Conservation (phyloP, 768 basidiomycete species). For the Sutorius australiensis region DNA sequence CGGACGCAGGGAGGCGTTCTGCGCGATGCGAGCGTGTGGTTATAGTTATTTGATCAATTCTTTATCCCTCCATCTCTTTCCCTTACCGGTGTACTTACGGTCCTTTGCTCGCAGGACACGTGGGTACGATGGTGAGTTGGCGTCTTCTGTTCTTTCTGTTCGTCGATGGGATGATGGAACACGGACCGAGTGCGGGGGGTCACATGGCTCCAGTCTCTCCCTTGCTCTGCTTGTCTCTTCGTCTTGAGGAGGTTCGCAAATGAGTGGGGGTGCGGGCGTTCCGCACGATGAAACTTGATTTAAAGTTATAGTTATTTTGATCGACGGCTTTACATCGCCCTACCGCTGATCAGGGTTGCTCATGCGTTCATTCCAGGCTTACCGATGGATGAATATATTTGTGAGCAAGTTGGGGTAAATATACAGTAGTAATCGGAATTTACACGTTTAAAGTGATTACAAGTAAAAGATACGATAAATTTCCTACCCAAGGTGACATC, state of each 20-base stretch:
- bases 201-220: constrained; percentile 22
- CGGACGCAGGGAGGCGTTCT: constrained; percentile 34
- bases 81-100: constrained; percentile 4
- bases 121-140: constrained; percentile 7
- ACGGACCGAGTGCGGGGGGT: constrained; percentile 23
- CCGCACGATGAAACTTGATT: constrained; percentile 16
- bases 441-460: background rate
- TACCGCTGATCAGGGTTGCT: background rate
- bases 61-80: too few relatives aligned
- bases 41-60: constrained; percentile 35
- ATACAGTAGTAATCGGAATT: constrained; percentile 2
- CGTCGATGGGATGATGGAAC: constrained; percentile 29
- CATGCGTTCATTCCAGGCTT: constrained; percentile 3
- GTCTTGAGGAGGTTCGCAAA: constrained; percentile 30
- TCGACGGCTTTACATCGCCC: background rate
- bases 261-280: constrained; percentile 22
- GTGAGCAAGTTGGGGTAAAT: constrained; percentile 8
- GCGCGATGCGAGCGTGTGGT: constrained; percentile 31
- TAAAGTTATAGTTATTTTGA: constrained; percentile 35
- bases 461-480: constrained; percentile 6
- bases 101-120: constrained; percentile 4
- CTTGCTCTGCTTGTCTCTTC: constrained; percentile 17
- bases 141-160: background rate
- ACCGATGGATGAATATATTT: background rate
- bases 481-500: background rate